Evolutionary conservation across 495 filamentous ascomycete genomes (phyloP), one percentile per base, ranked within the genome.

Genomic region (Penicillium atrosanguineum): DNA sequence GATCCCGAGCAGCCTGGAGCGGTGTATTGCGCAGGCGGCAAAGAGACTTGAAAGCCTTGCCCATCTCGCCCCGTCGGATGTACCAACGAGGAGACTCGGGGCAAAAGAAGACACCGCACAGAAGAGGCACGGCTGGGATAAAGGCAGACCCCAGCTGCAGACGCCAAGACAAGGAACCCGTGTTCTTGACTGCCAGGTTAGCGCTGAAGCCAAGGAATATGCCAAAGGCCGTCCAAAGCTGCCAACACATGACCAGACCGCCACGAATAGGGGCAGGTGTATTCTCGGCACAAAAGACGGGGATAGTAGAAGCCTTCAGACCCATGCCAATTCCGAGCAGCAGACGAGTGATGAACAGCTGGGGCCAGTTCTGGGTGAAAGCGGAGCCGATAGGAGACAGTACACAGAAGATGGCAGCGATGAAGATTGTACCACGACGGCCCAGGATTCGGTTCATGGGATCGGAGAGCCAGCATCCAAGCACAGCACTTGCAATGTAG

Each of bases 51-150:
- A 80, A 87, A 3, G 86, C 85, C 47, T 83, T 66, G 55, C 44
- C 53, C 59, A 71, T 81, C 71, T 59, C 73, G 48, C 76, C 73
- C 46, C 85, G 82, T 57, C 84, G 84, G 57, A 88, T 82, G 50
- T 77, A 78, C 86, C 85, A 88, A 42, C 85, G 79, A 23, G 87
- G 86, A 6, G 84, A 88, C 63, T 90, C 87, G 5, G 80, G 82
- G 55, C 83, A 87, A 59, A 87, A 79, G 26, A 72, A 85, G 50
- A 89, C 81, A 29, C 83, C 81, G 46, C 83, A 42, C 9, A 82
- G 49, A 6, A 90, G 73, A 18, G 85, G 84, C 21, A 90, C 59
- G 9, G 87, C 83, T n/a, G 87, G 87, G 46, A 90, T 81, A 63
- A 88, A 87, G 7, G 83, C 81, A 20, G 83, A 85, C 4, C 79